Evolutionary conservation across 2,329 filamentous ascomycete genomes (phyloP).

Genomic region (Colletotrichum costaricense): DNA sequence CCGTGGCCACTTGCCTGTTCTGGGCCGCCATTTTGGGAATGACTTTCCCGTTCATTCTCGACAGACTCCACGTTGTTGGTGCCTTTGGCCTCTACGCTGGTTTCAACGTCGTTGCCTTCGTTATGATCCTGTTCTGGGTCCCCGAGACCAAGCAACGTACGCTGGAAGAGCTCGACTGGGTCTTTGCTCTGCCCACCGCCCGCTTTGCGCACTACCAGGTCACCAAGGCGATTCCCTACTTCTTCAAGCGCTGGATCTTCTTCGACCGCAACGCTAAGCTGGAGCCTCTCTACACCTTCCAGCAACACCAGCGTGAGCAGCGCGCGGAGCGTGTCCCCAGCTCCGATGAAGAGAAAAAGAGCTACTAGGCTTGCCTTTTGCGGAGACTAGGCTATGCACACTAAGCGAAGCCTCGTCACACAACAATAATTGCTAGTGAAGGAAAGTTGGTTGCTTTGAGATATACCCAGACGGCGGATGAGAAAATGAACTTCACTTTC

Average conservation of each 20-base stretch:
- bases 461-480: constrained; percentile 29
- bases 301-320: constrained; percentile 29
- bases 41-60: constrained; percentile 70
- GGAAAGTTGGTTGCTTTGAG: not conserved
- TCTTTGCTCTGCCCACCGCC: constrained; percentile 49
- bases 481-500: constrained; percentile 16
- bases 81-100: constrained; percentile 66
- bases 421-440: not conserved
- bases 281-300: constrained; percentile 56
- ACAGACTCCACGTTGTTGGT: constrained; percentile 48
- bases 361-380: not conserved
- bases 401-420: too few species aligned
- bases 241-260: constrained; percentile 44
- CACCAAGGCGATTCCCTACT: constrained; percentile 47
- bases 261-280: constrained; percentile 46
- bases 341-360: constrained; percentile 34
- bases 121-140: constrained; percentile 67
- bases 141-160: constrained; percentile 70
- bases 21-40: constrained; percentile 72
- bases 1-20: constrained; percentile 73
- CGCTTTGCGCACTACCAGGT: constrained; percentile 48
- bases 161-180: constrained; percentile 57
- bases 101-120: constrained; percentile 65
- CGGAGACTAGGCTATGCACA: not conserved
- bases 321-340: constrained; percentile 10